Conservation (phyloP, 495 filamentous ascomycete genomes). For the Aspergillus nanangensis region DNA sequence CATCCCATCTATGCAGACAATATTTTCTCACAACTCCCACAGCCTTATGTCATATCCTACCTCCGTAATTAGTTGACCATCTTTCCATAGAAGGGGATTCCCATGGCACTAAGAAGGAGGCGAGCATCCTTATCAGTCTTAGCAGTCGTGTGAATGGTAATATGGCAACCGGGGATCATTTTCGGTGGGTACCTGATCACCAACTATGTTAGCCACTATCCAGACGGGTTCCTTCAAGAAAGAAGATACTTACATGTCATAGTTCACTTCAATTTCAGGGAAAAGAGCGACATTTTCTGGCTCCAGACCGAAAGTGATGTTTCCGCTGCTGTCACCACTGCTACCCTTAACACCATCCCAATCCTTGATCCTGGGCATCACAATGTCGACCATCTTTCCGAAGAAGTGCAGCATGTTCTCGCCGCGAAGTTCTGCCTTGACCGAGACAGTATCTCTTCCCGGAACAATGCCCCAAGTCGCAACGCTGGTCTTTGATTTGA, state of each 20-base stretch:
- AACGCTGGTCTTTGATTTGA: conserved; percentile 62
- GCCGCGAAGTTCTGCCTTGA: conserved; percentile 66
- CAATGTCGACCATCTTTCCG: conserved; percentile 77
- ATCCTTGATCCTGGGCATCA: conserved; percentile 92
- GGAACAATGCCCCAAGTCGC: conserved; percentile 58
- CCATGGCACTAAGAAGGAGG: conserved; percentile 74
- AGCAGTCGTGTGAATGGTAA: conserved; percentile 84
- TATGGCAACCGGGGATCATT: conserved; percentile 89
- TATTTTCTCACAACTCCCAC: too few species aligned
- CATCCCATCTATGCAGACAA: conserved; percentile 9
- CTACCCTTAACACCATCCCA: conserved; percentile 76
- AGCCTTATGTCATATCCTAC: too few species aligned
- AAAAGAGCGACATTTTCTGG: conserved; percentile 72
- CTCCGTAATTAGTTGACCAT: conserved; percentile 51
- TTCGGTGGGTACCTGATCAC: conserved; percentile 67
- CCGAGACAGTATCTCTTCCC: conserved; percentile 46
- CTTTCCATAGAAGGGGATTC: conserved; percentile 78
- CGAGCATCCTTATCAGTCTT: conserved; percentile 88
- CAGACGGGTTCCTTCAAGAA: not conserved
- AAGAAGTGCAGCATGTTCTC: conserved; percentile 87
- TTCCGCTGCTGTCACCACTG: conserved; percentile 79
- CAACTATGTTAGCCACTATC: conserved; percentile 9
- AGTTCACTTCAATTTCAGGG: conserved; percentile 90
- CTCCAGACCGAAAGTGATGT: conserved; percentile 75
- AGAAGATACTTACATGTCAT: conserved; percentile 75